Conservation (phyloP, 2,329 filamentous ascomycete genomes). For the Dissoconium aciculare region DNA sequence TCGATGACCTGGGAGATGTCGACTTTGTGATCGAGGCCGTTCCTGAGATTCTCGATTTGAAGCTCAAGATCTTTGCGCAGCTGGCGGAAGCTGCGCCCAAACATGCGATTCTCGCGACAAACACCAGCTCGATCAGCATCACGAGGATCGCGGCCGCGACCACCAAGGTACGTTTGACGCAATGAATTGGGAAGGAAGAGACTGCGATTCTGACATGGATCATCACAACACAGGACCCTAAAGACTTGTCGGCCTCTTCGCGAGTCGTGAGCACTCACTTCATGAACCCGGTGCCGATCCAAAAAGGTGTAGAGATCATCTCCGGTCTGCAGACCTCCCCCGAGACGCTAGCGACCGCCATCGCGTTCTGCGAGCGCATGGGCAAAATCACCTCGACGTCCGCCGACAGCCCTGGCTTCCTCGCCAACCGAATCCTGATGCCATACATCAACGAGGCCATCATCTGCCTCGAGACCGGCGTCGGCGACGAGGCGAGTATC, state of each 20-base stretch:
- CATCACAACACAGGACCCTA: constrained; percentile 47
- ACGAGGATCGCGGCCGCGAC: constrained; percentile 78
- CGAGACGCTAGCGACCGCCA: constrained; percentile 63
- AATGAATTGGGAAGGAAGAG: too few relatives aligned
- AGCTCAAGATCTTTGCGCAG: constrained; percentile 71
- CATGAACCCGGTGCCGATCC: constrained; percentile 96
- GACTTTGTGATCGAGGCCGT: constrained; percentile 98
- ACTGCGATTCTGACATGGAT: too few relatives aligned
- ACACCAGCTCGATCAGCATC: constrained; percentile 97
- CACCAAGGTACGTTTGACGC: constrained; percentile 42
- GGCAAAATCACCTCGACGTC: constrained; percentile 82
- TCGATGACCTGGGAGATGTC: constrained; percentile 64
- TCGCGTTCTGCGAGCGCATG: constrained; percentile 80
- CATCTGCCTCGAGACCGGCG: constrained; percentile 85
- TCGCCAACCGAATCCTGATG: constrained; percentile 95
- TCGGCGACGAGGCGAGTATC: constrained; percentile 80
- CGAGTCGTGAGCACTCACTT: constrained; percentile 94
- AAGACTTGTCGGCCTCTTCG: constrained; percentile 63
- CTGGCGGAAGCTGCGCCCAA: constrained; percentile 67
- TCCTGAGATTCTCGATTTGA: constrained; percentile 65
- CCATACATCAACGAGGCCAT: constrained; percentile 98
- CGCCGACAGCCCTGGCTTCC: constrained; percentile 80
- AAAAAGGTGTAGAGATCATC: constrained; percentile 97
- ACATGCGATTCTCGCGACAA: constrained; percentile 86
- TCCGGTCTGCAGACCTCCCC: constrained; percentile 79